Percentiles rank a stretch among this genome's conserved stretches.
These are phyloP conservation scores for Verbascum thapsus DNA, from an alignment of 257 asterid genomes.

Conservation along the genomic window DNA sequence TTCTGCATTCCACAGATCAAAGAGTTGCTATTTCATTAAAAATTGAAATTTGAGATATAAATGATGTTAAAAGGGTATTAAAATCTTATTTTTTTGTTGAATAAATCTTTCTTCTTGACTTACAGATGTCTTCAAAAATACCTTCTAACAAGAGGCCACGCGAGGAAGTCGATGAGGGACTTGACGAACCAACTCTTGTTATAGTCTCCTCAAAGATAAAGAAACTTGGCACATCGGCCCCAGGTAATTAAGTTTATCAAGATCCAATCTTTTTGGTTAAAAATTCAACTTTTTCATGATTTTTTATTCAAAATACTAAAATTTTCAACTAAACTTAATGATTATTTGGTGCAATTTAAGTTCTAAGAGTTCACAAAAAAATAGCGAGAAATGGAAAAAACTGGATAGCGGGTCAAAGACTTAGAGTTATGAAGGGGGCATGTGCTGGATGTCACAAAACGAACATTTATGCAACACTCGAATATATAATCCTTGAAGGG, in stretches of 20 bases:
- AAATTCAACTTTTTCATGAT: background rate
- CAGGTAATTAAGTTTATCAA: slow-evolving; percentile 49
- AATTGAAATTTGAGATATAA: slow-evolving; percentile 7
- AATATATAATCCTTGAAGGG: slow-evolving; percentile 68
- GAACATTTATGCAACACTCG: slow-evolving; percentile 61
- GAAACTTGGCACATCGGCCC: slow-evolving; percentile 49
- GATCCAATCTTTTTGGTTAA: slow-evolving; percentile 3
- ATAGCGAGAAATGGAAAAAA: slow-evolving; percentile 49
- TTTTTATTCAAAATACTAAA: slow-evolving; percentile 3
- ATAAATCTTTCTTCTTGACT: slow-evolving; percentile 20
- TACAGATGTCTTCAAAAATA: slow-evolving; percentile 41
- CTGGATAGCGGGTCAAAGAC: slow-evolving; percentile 70
- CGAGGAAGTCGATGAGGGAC: slow-evolving; percentile 52
- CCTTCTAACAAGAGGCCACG: slow-evolving; percentile 42
- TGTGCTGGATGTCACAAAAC: slow-evolving; percentile 48
- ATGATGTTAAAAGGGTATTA: background rate
- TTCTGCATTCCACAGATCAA: background rate
- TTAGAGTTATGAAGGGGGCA: slow-evolving; percentile 75
- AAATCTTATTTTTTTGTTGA: background rate
- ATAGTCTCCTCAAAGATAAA: slow-evolving; percentile 42
- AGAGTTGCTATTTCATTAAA: background rate
- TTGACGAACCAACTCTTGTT: slow-evolving; percentile 51
- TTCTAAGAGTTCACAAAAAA: slow-evolving; percentile 55
- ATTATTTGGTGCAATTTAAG: slow-evolving; percentile 38
- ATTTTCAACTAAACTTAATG: slow-evolving; percentile 15